Evolutionary conservation across 352 stramenopile genomes (phyloP).

Genomic region (Globisporangium lucens): DNA sequence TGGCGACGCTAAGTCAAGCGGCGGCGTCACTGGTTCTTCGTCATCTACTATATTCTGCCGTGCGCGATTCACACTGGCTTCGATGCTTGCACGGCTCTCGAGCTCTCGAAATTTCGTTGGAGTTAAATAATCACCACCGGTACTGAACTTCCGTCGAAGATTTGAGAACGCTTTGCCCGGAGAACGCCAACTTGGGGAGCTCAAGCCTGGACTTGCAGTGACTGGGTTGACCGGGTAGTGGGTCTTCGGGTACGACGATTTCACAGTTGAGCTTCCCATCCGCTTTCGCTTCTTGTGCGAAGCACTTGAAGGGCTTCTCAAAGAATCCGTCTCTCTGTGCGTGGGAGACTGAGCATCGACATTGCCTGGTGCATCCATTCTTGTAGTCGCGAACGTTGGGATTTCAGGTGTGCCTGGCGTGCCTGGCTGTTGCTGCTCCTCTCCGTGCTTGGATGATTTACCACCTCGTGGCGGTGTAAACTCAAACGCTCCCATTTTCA

Average conservation of each 20-base stretch:
- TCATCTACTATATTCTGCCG: conserved; percentile 36
- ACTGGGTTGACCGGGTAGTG: conserved; percentile 30
- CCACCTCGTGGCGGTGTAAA: conserved; percentile 51
- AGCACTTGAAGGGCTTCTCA: conserved; percentile 21
- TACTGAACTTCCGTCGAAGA: conserved; percentile 71
- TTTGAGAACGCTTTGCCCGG: conserved; percentile 30
- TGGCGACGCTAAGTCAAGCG: conserved; percentile 72
- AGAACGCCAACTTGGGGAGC: conserved; percentile 15
- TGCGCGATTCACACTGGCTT: conserved; percentile 30
- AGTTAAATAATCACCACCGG: conserved; percentile 40
- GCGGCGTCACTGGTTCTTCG: conserved; percentile 57
- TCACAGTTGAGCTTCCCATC: conserved; percentile 20
- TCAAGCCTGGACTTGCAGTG: conserved; percentile 22
- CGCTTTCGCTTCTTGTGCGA: conserved; percentile 52
- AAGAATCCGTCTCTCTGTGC: neutral
- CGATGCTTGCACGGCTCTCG: conserved; percentile 26
- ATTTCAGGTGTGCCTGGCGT: conserved; percentile 45
- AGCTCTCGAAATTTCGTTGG: conserved; percentile 28
- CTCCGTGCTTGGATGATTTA: conserved; percentile 24
- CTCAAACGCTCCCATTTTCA: conserved; percentile 80
- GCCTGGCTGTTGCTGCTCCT: conserved; percentile 23
- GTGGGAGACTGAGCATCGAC: conserved; percentile 17
- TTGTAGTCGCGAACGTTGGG: conserved; percentile 52
- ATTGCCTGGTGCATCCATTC: conserved; percentile 27
- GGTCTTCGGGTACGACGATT: conserved; percentile 45